Conservation (phyloP, 306 rosid species). For the Gleditsia sinensis region DNA sequence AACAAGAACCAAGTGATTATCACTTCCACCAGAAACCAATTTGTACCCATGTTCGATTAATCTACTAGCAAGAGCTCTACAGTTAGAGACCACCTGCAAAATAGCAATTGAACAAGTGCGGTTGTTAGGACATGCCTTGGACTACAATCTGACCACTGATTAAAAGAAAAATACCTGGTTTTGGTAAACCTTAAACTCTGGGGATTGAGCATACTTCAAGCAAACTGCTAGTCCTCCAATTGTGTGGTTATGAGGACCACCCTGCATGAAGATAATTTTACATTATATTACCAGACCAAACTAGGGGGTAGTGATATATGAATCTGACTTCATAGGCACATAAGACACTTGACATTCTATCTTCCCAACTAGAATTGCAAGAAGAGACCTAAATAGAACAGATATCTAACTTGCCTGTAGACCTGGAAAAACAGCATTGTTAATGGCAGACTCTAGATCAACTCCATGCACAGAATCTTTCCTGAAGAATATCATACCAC, state of each 20-base stretch:
- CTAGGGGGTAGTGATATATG: conserved; percentile 24
- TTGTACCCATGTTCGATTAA: conserved; percentile 68
- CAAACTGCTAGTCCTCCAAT: conserved; percentile 95
- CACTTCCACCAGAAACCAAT: conserved; percentile 96
- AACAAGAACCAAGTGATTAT: conserved; percentile 90
- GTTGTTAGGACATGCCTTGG: conserved; percentile 22
- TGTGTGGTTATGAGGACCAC: conserved; percentile 99
- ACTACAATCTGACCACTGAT: conserved; percentile 9
- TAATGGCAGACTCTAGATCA: conserved; percentile 83
- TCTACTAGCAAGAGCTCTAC: conserved; percentile 80
- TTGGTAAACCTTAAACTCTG: conserved; percentile 80
- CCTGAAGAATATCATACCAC: conserved; percentile 97
- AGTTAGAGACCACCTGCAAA: conserved; percentile 81
- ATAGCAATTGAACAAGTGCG: conserved; percentile 13
- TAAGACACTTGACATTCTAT: background rate
- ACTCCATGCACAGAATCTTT: conserved; percentile 79
- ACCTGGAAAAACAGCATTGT: conserved; percentile 95
- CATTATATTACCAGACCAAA: conserved; percentile 25
- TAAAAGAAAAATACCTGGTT: conserved; percentile 57
- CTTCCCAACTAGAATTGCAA: conserved; percentile 16
- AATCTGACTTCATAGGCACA: background rate
- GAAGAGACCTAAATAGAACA: conserved; percentile 23
- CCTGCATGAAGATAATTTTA: conserved; percentile 50
- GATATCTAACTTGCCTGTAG: conserved; percentile 64
- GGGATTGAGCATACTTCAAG: conserved; percentile 77